Percentiles rank a stretch among this genome's conserved stretches.
phyloP scores from a whole-genome alignment of 2,329 filamentous ascomycete species.

The Talaromyces sp. region DNA sequence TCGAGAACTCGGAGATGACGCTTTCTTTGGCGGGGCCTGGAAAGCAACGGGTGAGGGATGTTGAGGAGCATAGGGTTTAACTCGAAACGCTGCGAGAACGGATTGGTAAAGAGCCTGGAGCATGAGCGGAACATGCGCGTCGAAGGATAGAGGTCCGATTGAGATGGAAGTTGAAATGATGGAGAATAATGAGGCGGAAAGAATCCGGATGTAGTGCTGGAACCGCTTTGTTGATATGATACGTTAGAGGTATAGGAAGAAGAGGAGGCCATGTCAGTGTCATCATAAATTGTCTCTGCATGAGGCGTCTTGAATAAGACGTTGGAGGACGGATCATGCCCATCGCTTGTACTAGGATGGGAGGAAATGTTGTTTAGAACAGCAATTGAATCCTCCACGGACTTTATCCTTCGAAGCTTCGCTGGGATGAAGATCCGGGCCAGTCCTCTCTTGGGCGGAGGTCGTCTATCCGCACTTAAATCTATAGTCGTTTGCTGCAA shows the following conservation, averaged over 20 bases:
- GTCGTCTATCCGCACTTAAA: background rate
- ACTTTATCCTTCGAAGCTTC: background rate
- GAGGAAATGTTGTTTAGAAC: no score
- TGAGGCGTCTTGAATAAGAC: background rate
- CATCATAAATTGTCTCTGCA: background rate
- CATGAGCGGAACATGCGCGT: background rate
- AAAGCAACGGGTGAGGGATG: background rate
- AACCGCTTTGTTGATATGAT: background rate
- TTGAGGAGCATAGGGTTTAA: background rate
- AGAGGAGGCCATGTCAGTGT: background rate
- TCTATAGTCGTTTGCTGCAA: background rate
- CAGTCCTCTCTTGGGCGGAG: background rate
- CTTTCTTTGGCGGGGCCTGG: background rate
- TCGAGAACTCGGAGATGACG: background rate
- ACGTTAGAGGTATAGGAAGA: background rate
- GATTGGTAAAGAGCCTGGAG: background rate
- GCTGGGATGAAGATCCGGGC: background rate
- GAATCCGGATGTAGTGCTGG: background rate
- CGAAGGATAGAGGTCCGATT: background rate
- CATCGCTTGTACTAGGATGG: background rate
- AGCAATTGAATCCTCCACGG: background rate
- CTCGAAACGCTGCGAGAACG: background rate
- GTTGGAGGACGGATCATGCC: background rate
- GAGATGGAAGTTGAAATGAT: background rate
- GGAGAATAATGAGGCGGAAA: background rate